These are phyloP conservation scores for Medicago truncatula DNA, from an alignment of 306 rosid species.

Conservation along the genomic window DNA sequence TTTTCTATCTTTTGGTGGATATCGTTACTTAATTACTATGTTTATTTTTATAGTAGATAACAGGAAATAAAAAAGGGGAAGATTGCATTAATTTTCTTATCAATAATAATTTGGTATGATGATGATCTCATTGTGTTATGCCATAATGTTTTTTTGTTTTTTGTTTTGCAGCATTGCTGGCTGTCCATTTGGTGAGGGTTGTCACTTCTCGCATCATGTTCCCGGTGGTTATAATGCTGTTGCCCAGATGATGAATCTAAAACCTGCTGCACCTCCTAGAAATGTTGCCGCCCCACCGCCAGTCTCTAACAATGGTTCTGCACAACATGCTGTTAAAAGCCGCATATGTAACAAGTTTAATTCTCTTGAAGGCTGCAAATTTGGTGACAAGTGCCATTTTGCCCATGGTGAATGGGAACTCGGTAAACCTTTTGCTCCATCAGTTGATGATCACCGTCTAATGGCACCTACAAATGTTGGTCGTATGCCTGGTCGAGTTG, in stretches of 20 bases:
- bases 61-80: background rate
- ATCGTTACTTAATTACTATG: background rate
- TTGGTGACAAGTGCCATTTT: constrained; percentile 34
- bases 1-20: background rate
- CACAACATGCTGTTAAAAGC: constrained; percentile 43
- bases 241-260: constrained; percentile 85
- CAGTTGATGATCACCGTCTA: constrained; percentile 16
- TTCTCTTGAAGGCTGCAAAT: constrained; percentile 26
- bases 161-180: constrained; percentile 83
- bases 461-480: constrained; percentile 54
- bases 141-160: constrained; percentile 8
- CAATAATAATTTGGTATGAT: constrained; percentile 8
- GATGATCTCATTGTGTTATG: constrained; percentile 44
- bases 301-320: constrained; percentile 62
- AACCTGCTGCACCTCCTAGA: constrained; percentile 72
- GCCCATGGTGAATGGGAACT: constrained; percentile 35
- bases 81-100: background rate
- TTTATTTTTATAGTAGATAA: constrained; percentile 8
- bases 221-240: constrained; percentile 93
- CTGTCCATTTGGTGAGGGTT: constrained; percentile 95
- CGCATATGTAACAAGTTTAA: constrained; percentile 29
- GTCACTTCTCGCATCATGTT: constrained; percentile 90
- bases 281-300: constrained; percentile 56
- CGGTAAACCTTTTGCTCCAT: constrained; percentile 7
- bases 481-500: constrained; percentile 63